Evolutionary conservation across 2,329 filamentous ascomycete species (phyloP).

Genomic region (Pyricularia sp.): DNA sequence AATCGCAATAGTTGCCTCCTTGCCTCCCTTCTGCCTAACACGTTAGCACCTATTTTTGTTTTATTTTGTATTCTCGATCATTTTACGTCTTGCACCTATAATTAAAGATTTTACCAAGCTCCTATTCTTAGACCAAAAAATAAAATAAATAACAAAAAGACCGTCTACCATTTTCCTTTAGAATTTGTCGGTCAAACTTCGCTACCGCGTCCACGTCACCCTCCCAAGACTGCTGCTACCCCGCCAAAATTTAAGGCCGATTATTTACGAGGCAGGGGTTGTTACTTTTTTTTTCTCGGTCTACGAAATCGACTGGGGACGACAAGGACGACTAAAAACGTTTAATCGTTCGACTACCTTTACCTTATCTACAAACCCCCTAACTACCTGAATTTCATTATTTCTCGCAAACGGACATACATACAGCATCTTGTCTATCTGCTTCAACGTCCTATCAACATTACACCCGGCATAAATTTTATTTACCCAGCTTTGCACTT

Average conservation of each 20-base stretch:
- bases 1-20: background rate
- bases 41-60: background rate
- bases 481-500: background rate
- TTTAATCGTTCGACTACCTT: background rate
- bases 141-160: too few species aligned
- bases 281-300: background rate
- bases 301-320: background rate
- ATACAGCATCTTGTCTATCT: background rate
- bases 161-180: background rate
- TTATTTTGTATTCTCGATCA: background rate
- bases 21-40: background rate
- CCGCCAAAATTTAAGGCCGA: background rate
- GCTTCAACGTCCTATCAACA: background rate
- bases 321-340: background rate
- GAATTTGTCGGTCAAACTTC: background rate
- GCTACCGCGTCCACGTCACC: background rate
- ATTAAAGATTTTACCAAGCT: background rate
- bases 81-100: background rate
- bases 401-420: background rate
- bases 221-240: background rate
- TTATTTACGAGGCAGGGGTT: background rate
- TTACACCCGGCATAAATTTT: background rate
- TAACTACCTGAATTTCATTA: background rate
- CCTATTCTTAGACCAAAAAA: background rate
- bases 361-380: background rate